Conservation (phyloP, 495 filamentous ascomycete species). For the Talaromyces liani region DNA sequence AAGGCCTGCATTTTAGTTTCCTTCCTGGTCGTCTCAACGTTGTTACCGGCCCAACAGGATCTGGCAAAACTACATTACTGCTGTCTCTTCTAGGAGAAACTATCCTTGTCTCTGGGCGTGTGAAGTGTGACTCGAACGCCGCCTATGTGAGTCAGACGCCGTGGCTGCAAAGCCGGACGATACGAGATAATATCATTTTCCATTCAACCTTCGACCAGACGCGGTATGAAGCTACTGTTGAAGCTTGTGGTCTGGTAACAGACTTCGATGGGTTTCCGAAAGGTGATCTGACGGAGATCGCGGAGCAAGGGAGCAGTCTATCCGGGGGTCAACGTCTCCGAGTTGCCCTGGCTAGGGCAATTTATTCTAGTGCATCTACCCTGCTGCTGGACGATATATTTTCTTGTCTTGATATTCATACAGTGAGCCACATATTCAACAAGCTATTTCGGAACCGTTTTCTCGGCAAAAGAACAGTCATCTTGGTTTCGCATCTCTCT, state of each 20-base stretch:
- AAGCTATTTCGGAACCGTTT: too few species aligned
- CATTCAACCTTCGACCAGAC: conserved; percentile 36
- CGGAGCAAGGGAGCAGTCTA: conserved; percentile 55
- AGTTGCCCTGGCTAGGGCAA: neutral
- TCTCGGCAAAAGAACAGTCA: too few species aligned
- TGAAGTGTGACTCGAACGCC: neutral
- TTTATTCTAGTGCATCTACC: neutral
- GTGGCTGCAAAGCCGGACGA: conserved; percentile 48
- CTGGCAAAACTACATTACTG: conserved; percentile 62
- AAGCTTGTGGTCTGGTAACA: conserved; percentile 60
- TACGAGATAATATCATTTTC: conserved; percentile 53
- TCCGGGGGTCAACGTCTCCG: conserved; percentile 79
- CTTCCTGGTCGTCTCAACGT: conserved; percentile 43
- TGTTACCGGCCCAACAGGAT: conserved; percentile 40
- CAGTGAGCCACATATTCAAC: conserved; percentile 61
- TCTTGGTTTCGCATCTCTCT: neutral
- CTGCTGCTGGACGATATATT: conserved; percentile 78
- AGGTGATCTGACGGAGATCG: conserved; percentile 59
- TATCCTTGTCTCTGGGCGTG: conserved; percentile 49
- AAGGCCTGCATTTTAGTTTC: conserved; percentile 40
- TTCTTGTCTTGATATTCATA: conserved; percentile 54
- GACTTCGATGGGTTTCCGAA: conserved; percentile 72
- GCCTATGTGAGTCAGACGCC: conserved; percentile 44
- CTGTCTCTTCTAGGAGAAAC: conserved; percentile 65
- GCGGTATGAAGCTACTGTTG: conserved; percentile 41